These are phyloP conservation scores for Fusarium drepaniforme DNA, from an alignment of 2,329 filamentous ascomycete genomes.

Conservation along the genomic window DNA sequence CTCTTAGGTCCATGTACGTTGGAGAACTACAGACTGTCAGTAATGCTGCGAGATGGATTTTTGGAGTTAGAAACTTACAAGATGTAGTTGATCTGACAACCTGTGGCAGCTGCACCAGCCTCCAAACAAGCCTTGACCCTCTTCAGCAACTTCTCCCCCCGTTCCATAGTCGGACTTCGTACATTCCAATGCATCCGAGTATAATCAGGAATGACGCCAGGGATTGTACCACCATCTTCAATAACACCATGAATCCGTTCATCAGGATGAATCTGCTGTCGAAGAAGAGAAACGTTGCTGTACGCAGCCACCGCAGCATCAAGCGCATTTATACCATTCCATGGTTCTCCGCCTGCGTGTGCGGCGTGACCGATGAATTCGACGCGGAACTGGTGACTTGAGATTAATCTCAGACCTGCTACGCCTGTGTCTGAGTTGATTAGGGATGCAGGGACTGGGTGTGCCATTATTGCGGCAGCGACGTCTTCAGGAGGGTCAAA, in stretches of 20 bases:
- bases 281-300: slow-evolving; percentile 29
- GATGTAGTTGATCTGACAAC: neutral
- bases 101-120: neutral
- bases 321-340: slow-evolving; percentile 36
- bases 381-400: slow-evolving; percentile 21
- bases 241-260: slow-evolving; percentile 40
- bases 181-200: neutral
- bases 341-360: slow-evolving; percentile 35
- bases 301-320: slow-evolving; percentile 36
- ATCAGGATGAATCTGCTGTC: slow-evolving; percentile 37
- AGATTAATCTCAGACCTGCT: slow-evolving; percentile 22
- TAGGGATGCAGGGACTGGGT: slow-evolving; percentile 20
- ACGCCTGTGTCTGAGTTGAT: slow-evolving; percentile 5
- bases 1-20: slow-evolving; percentile 58
- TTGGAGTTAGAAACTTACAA: neutral
- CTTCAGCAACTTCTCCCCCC: neutral
- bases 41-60: no score
- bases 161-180: neutral
- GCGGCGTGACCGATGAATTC: slow-evolving; percentile 20
- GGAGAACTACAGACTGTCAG: neutral
- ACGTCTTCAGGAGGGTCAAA: slow-evolving; percentile 48
- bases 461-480: slow-evolving; percentile 42
- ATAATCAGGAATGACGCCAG: neutral
- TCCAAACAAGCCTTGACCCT: neutral
- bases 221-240: slow-evolving; percentile 6